These are phyloP conservation scores for Rhododendron simsii DNA, from an alignment of 148 eudicot genomes.

Conservation along the genomic window DNA sequence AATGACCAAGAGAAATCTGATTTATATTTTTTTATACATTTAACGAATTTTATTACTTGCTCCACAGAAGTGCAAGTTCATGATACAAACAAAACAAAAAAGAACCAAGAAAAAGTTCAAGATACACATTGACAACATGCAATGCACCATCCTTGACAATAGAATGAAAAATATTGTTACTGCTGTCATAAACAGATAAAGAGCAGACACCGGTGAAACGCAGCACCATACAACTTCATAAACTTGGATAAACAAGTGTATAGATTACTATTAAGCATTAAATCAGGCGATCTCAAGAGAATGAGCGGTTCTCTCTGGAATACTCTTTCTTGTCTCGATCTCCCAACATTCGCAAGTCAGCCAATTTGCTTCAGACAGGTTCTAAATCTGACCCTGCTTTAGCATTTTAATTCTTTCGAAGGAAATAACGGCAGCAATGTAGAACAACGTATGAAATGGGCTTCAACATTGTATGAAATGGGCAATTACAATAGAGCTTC, in stretches of 20 bases:
- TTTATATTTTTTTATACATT: neutral
- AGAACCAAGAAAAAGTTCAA: neutral
- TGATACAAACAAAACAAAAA: neutral
- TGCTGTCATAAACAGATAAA: neutral
- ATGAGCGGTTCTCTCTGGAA: neutral
- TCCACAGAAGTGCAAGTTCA: neutral
- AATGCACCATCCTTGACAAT: neutral
- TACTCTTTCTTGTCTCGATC: neutral
- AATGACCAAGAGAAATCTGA: neutral
- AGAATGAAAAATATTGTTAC: neutral
- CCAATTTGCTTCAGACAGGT: neutral
- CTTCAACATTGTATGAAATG: neutral
- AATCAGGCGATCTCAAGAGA: neutral
- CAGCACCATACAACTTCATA: neutral
- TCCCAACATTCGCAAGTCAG: neutral
- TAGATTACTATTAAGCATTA: neutral
- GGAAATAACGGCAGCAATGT: neutral
- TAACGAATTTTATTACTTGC: neutral
- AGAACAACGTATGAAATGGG: neutral
- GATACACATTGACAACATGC: neutral
- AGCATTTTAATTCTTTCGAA: neutral
- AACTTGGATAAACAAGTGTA: slow-evolving; percentile 4
- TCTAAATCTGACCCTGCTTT: neutral
- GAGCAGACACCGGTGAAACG: neutral
- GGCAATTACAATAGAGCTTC: neutral